A percentile compares a stretch with the other conserved stretches of the same genome.
Evolutionary conservation across 2,329 filamentous ascomycete genomes (phyloP).

Genomic region (Beauveria sp.): DNA sequence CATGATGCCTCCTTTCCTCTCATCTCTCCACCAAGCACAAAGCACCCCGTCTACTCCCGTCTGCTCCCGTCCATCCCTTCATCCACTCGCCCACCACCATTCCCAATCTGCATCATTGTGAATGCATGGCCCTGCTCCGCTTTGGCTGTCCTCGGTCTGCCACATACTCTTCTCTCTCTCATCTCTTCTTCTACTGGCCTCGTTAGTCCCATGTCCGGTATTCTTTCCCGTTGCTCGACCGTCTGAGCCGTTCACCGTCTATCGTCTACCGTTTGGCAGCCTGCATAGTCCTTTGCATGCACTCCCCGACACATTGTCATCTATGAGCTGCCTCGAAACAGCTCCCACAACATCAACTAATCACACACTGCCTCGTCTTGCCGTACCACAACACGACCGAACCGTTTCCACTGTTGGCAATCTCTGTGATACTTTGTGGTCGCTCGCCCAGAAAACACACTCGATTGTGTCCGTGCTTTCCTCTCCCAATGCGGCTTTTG

Average conservation of each 20-base stretch:
- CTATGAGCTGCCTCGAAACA: not conserved
- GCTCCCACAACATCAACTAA: not conserved
- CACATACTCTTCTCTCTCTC: conserved; percentile 2
- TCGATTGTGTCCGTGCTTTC: not conserved
- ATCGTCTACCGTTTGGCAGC: not conserved
- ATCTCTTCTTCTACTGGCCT: conserved; percentile 2
- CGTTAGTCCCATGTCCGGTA: not conserved
- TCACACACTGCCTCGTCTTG: not conserved
- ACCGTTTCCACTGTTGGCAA: not conserved
- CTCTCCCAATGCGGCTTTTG: not conserved
- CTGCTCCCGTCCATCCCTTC: not conserved
- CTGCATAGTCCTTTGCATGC: not conserved
- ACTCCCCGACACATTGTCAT: not conserved
- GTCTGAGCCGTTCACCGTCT: no score
- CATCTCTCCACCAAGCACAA: not conserved
- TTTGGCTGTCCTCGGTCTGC: not conserved
- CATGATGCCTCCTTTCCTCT: not conserved
- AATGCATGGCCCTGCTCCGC: conserved; percentile 8
- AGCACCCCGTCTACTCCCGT: not conserved
- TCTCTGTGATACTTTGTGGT: not conserved
- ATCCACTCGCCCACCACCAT: not conserved
- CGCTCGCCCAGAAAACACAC: not conserved
- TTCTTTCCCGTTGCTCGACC: not conserved
- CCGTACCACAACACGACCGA: not conserved
- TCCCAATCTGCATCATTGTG: conserved; percentile 3